Conservation (phyloP, 306 rosid species). For the Prunus mongolica region DNA sequence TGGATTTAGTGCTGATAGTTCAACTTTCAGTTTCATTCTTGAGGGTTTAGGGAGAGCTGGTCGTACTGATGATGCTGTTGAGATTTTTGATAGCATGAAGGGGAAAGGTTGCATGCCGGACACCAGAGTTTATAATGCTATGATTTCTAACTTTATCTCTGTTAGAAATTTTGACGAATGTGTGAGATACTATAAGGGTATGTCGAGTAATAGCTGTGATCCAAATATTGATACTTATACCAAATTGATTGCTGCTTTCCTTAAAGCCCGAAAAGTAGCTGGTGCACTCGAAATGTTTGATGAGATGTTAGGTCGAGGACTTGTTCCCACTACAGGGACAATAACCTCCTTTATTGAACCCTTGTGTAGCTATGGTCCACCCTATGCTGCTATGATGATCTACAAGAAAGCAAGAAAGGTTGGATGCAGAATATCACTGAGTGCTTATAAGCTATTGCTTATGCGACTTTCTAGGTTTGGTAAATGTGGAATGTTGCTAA, state of each 20-base stretch:
- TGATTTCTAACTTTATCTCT: slow-evolving; percentile 62
- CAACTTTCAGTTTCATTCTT: slow-evolving; percentile 42
- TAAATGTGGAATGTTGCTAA: slow-evolving; percentile 73
- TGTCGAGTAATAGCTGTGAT: slow-evolving; percentile 51
- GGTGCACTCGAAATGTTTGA: slow-evolving; percentile 83
- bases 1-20: slow-evolving; percentile 54
- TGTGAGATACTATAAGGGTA: slow-evolving; percentile 48
- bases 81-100: slow-evolving; percentile 51
- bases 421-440: slow-evolving; percentile 56
- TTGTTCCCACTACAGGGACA: slow-evolving; percentile 59
- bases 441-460: slow-evolving; percentile 72
- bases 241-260: slow-evolving; percentile 52
- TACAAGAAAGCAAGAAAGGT: slow-evolving; percentile 64
- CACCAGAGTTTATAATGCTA: slow-evolving; percentile 50
- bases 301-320: slow-evolving; percentile 61
- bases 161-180: slow-evolving; percentile 47
- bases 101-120: slow-evolving; percentile 43
- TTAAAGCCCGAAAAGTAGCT: slow-evolving; percentile 62
- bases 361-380: slow-evolving; percentile 87
- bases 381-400: slow-evolving; percentile 74
- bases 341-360: slow-evolving; percentile 56
- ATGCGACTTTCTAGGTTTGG: slow-evolving; percentile 81
- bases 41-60: slow-evolving; percentile 83
- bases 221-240: slow-evolving; percentile 57
- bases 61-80: slow-evolving; percentile 49